Base-by-base conservation (phyloP, 2,329 filamentous ascomycete genomes). In the Diaporthe aspalathi region DNA sequence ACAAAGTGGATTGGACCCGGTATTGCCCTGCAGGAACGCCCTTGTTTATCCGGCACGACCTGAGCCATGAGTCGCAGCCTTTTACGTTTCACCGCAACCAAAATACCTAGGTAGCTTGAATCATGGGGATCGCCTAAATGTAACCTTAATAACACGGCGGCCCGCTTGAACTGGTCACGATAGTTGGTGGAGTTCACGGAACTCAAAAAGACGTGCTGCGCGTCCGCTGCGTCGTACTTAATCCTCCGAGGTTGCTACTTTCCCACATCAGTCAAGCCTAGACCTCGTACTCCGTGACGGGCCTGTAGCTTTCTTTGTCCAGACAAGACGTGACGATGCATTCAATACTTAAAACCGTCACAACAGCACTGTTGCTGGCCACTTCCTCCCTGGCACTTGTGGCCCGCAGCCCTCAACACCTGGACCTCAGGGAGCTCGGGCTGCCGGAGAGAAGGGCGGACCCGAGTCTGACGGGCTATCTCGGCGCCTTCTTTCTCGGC, bases 401-500 rank as follows among this genome's bases (percentile, higher is more conserved):
- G 20, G 40, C 53, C 8, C 57, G 56, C 32, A 66, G 29, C 49
- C 40, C 53, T 47, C 69, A 68, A 43, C 56, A 29, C 52, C 45
- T 68, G 17, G 40, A 47, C 20, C 40, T 53, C 32, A 43, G 68
- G 4, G 74, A 76, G 12, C 72, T 77, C 32, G 75, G 74, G 5
- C 67, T 78, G 17, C 72, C 76, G 74, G 53, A 79, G 75, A 68
- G 77, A 74, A 74, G 81, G 75, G 76, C 81, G 47, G 77, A 84
- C 53, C 17, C 83, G 0, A 82, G 78, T 65, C 78, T 87, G 2
- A 84, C 83, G 0, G 85, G 86, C 2, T 89, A 88, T 75, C 78
- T 89, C 2, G 86, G 85, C 2, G 85, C 84, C 11, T 87, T 88
- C 77, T 89, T 89, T 76, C 82, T 88, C 4, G 86, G 87, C 6